Base-by-base conservation (phyloP, 1,284 basidiomycete species). In the Fomitopsis pinicola region DNA sequence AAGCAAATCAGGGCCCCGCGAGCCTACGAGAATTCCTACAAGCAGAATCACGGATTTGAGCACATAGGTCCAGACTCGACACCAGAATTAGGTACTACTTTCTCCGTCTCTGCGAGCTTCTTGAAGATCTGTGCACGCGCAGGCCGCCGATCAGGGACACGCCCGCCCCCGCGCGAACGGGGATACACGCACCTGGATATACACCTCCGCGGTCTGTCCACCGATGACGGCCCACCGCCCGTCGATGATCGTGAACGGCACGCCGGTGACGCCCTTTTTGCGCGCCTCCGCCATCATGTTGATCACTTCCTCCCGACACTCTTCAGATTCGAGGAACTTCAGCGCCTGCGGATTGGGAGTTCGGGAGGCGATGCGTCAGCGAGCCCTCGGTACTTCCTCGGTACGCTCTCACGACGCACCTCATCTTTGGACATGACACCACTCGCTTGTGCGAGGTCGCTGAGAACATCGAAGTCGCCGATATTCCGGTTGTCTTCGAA, bases 231-330 rank as follows among this genome's bases (percentile, higher is more conserved):
- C 89, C 88, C 89, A 93, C 67, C 86, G 86, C 19, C 85, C 84
- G 69, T 92, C 88, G 64, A 94, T 88, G 69, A 93, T 85, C 53
- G 86, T 85, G 75, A 92, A 85, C 2, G 92, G 92, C 6, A 94
- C 90, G 40, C 92, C 91, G 0, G 83, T 89, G 58, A 94, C 85
- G 22, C 91, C 91, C 62, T 85, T 85, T 40, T 78, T 78, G 63
- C 85, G 83, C 22, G 88, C 89, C 42, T 87, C 83, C 8, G 82
- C 77, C 62, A 88, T 83, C 78, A 88, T 85, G n/a, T 78, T 77
- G 62, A 87, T 79, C 1, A 94, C 87, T 63, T 90, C 89, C 57
- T 80, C 81, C 64, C 83, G 79, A 33, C 86, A 73, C 69, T 92
- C 91, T 63, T 88, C 81, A 2, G 87, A 86, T 59, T 84, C 69